Evolutionary conservation across 306 rosid genomes (phyloP), one percentile per base, ranked within the genome.

Genomic region (Alnus glutinosa): DNA sequence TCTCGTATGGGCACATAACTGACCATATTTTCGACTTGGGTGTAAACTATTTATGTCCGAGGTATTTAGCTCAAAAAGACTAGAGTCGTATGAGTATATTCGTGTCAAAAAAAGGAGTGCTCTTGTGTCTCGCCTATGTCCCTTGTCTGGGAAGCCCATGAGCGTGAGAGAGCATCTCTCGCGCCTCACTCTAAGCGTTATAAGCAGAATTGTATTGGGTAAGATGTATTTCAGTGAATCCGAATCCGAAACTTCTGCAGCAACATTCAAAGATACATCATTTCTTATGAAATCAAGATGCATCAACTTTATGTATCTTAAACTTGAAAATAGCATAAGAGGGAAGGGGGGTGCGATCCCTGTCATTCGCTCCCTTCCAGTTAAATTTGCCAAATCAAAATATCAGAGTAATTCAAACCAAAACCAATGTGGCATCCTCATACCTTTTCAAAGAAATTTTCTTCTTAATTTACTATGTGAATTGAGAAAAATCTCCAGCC

Each of bases 1-100:
- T 23, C 28, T 23, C 28, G 28, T 84, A 36, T 87, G 84, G 83
- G 77, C 90, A 0, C 82, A 84, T 19, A 74, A 83, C 3, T 86
- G 86, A 2, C 73, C 84, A 4, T 82, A 84, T 46, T 84, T 86
- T 84, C 88, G 84, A 23, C 52, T 83, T 81, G 55, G 88, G 84
- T 78, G 90, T 2, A 87, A 73, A 37, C 68, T 87, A 16, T 84
- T n/a, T 64, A 82, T 81, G 70, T 11, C 73, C 3, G 75, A 81
- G 82, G 32, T 87, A 2, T 87, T 87, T 32, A 76, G 72, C 76
- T 30, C 82, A 1, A 81, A 70, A 66, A 15, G 82, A 48, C 86
- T 81, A 0, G 79, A 81, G 5, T 81, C 88, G 0, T 79, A 12
- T 6, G 84, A 84, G 58, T 73, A 76, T 23, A 76, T 87, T 15